phyloP scores from a whole-genome alignment of 176 grass and related monocot genomes.

The Eragrostis curvula region DNA sequence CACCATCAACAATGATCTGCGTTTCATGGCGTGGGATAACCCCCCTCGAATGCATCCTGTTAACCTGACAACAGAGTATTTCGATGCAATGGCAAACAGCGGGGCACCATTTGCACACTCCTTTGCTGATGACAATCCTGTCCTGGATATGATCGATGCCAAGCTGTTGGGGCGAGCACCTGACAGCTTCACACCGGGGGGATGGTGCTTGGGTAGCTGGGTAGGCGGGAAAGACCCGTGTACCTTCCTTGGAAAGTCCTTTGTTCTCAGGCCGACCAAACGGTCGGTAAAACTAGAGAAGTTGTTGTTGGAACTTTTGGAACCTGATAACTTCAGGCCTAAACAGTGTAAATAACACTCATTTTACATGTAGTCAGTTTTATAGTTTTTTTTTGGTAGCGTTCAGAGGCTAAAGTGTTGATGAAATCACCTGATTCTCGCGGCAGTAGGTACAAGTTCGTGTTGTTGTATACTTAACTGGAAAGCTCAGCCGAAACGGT shows the following conservation, averaged over 20 bases:
- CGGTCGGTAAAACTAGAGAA: slow-evolving; percentile 72
- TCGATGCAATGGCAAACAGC: slow-evolving; percentile 60
- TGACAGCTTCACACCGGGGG: slow-evolving; percentile 64
- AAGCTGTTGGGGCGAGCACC: slow-evolving; percentile 55
- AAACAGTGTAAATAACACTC: slow-evolving; percentile 92
- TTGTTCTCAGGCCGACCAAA: slow-evolving; percentile 55
- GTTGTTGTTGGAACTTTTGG: slow-evolving; percentile 75
- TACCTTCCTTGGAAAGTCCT: slow-evolving; percentile 55
- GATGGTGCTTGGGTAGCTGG: slow-evolving; percentile 79
- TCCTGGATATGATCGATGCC: slow-evolving; percentile 78
- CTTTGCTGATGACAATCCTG: slow-evolving; percentile 43
- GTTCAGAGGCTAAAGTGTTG: slow-evolving; percentile 6
- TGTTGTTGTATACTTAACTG: slow-evolving; percentile 38
- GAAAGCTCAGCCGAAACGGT: slow-evolving; percentile 35
- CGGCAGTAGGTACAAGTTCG: slow-evolving; percentile 22
- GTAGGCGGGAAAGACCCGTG: slow-evolving; percentile 65
- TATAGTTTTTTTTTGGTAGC: slow-evolving; percentile 42
- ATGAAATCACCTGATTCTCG: slow-evolving; percentile 16
- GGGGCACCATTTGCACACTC: slow-evolving; percentile 72
- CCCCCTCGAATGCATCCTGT: slow-evolving; percentile 55
- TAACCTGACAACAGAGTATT: slow-evolving; percentile 71
- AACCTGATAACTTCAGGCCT: slow-evolving; percentile 83
- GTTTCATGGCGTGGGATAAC: slow-evolving; percentile 83
- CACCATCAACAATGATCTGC: slow-evolving; percentile 76
- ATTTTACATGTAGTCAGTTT: slow-evolving; percentile 45